Base-by-base conservation (phyloP, 805 yeast genomes). In the Osmozyma mogii region DNA sequence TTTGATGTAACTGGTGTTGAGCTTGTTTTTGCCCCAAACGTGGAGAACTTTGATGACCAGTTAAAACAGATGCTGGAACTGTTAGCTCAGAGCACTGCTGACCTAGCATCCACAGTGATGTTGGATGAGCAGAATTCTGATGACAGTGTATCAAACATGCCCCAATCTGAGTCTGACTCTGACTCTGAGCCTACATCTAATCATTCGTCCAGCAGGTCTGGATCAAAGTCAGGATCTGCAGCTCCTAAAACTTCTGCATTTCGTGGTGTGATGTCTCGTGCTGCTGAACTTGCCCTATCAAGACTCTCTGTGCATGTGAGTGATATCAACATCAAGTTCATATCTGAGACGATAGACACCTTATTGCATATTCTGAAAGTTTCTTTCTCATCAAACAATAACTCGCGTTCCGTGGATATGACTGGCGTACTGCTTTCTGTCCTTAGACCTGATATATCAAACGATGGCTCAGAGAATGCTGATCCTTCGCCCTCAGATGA, bases 71-170 rank as follows among this genome's bases (percentile, higher is more conserved):
- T 53, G 42, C 61, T 58, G 34, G 72, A 72, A 33, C 73, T 77
- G 33, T 52, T 83, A 33, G 76, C 83, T 0, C 80, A 76, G 43
- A 80, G 92, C 34, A 78, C 89, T 0, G 77, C 78, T 14, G 84
- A 80, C 42, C 61, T 85, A 32, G 85, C 92, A 3, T 70, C 68
- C 38, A 72, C 78, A 26, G 61, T 73, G 14, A 60, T 69, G 49
- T 49, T 72, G 52, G 15, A 24, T 6, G 27, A 19, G 6, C n/a
- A 24, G 24, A n/a, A 15, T 6, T 3, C 20, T 6, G 17, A 17
- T 17, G 29, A 12, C 15, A 19, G 3, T 10, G 17, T 28, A 21
- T n/a, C 19, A 9, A 16, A 25, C 12, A 16, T 27, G 17, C n/a
- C 27, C 7, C 17, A 24, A 9, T 17, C 32, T 5, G 13, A 13